phyloP scores from a whole-genome alignment of 352 stramenopile genomes.

The Plasmopara halstedii region DNA sequence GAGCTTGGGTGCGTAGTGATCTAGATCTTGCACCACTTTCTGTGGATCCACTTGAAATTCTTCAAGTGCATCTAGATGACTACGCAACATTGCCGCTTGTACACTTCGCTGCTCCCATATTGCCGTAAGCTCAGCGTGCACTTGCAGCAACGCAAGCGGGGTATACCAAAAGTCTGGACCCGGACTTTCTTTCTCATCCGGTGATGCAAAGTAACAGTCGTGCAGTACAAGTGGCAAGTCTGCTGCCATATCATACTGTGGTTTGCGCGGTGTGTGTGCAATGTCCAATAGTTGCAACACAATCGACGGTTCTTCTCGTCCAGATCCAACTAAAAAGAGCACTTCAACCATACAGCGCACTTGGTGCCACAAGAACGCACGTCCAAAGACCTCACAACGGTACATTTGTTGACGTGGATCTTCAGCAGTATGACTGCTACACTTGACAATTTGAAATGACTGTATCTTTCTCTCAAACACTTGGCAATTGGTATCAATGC shows the following conservation, averaged over 20 bases:
- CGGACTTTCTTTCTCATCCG: slow-evolving; percentile 5
- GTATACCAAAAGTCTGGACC: slow-evolving; percentile 62
- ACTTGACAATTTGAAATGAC: slow-evolving; percentile 80
- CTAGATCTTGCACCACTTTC: slow-evolving; percentile 49
- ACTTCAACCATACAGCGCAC: slow-evolving; percentile 97
- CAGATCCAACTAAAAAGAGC: slow-evolving; percentile 93
- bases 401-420: slow-evolving; percentile 59
- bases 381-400: slow-evolving; percentile 74
- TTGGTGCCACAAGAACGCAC: slow-evolving; percentile 99
- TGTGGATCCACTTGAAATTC: slow-evolving; percentile 32
- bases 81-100: slow-evolving; percentile 64
- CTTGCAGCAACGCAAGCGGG: slow-evolving; percentile 63
- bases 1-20: slow-evolving; percentile 65
- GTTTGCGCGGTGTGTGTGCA: slow-evolving; percentile 67
- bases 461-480: slow-evolving; percentile 89
- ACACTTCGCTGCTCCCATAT: slow-evolving; percentile 82
- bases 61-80: slow-evolving; percentile 57
- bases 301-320: slow-evolving; percentile 86
- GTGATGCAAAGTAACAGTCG: slow-evolving; percentile 90
- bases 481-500: slow-evolving; percentile 96
- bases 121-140: slow-evolving; percentile 68
- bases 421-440: slow-evolving; percentile 26
- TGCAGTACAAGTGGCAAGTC: slow-evolving; percentile 96
- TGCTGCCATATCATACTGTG: slow-evolving; percentile 93
- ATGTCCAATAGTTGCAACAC: slow-evolving; percentile 91